These are phyloP conservation scores for Dipodascopsis uninucleata DNA, from an alignment of 805 yeast species.

Conservation along the genomic window DNA sequence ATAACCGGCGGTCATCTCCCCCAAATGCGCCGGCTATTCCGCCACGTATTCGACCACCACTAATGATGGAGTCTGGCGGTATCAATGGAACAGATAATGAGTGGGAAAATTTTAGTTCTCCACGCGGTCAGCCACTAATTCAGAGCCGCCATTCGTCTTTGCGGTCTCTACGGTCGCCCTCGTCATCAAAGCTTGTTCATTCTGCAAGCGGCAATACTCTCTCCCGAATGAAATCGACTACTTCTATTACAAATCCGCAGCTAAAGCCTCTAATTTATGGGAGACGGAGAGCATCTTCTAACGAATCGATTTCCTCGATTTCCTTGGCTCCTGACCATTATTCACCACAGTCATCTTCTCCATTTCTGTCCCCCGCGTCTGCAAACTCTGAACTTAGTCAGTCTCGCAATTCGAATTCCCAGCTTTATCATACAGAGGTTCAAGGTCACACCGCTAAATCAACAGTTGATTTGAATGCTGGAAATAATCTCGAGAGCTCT, in stretches of 20 bases:
- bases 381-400: too few relatives aligned
- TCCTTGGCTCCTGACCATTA: not conserved
- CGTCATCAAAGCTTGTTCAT: conserved; percentile 1
- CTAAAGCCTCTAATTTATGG: too few relatives aligned
- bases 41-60: conserved; percentile 3
- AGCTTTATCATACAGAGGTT: conserved; percentile 5
- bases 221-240: not conserved
- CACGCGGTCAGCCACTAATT: too few relatives aligned
- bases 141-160: not conserved
- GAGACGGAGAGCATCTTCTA: too few relatives aligned
- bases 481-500: not conserved
- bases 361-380: not conserved
- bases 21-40: conserved; percentile 8
- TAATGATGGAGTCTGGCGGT: too few relatives aligned
- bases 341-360: conserved; percentile 6
- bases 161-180: not conserved
- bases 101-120: too few relatives aligned
- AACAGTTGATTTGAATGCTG: conserved; percentile 1
- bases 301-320: not conserved
- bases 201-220: not conserved
- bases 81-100: too few relatives aligned
- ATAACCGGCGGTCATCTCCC: too few relatives aligned
- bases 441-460: conserved; percentile 2
- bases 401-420: not conserved
- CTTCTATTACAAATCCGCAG: conserved; percentile 1